Conservation (phyloP, 306 rosid genomes). For the Adenanthera pavonina region DNA sequence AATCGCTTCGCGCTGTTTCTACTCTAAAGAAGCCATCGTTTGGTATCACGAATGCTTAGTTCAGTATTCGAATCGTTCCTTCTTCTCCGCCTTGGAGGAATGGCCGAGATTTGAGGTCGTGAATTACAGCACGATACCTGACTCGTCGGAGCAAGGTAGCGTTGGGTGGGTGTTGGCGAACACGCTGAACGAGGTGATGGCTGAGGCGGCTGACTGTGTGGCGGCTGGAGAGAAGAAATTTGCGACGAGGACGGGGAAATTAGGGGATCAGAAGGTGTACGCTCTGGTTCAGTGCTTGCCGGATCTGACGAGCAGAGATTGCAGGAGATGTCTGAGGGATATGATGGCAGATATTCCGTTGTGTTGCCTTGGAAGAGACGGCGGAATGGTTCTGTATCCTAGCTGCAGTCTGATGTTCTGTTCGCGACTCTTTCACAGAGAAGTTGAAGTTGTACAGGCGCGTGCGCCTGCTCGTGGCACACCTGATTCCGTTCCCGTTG, state of each 20-base stretch:
- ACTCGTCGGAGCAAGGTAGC: neutral
- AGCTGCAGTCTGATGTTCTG: conserved; percentile 42
- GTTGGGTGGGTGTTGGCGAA: conserved; percentile 20
- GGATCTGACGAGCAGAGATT: conserved; percentile 37
- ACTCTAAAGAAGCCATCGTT: conserved; percentile 2
- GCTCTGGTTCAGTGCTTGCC: conserved; percentile 33
- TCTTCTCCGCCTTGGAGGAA: conserved; percentile 36
- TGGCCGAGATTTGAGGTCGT: conserved; percentile 11
- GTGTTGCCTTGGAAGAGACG: conserved; percentile 25
- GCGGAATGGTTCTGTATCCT: conserved; percentile 40
- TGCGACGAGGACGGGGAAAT: conserved; percentile 7
- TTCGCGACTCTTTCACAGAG: neutral
- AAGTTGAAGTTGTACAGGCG: neutral
- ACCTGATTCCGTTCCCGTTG: neutral
- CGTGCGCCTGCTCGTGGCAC: neutral
- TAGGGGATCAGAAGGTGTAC: neutral
- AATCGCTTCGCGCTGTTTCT: neutral
- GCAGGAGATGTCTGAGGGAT: conserved; percentile 32
- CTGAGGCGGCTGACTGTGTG: conserved; percentile 14
- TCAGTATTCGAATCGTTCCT: conserved; percentile 9
- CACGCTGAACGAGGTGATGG: conserved; percentile 27
- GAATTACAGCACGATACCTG: neutral
- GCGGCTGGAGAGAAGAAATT: conserved; percentile 12
- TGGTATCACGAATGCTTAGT: conserved; percentile 19
- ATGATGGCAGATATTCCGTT: conserved; percentile 18